Conservation (phyloP, 2,329 filamentous ascomycete species). For the Verticillium isaacii region DNA sequence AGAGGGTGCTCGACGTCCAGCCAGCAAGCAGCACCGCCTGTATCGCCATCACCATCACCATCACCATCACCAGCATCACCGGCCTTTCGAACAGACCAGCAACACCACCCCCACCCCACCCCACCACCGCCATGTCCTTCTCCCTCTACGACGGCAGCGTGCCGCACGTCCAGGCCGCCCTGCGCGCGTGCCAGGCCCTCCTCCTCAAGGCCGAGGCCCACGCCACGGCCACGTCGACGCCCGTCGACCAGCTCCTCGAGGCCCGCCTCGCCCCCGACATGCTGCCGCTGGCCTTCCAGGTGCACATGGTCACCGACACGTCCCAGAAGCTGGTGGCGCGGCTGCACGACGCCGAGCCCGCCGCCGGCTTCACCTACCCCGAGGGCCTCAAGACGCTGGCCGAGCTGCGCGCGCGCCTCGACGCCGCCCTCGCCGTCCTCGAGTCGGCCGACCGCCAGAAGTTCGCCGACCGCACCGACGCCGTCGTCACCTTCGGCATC, state of each 20-base stretch:
- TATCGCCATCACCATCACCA: too few species aligned
- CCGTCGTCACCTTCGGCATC: constrained; percentile 15
- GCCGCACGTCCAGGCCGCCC: constrained; percentile 21
- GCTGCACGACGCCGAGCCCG: not conserved
- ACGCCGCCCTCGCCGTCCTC: not conserved
- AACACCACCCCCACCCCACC: not conserved
- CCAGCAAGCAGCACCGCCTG: too few species aligned
- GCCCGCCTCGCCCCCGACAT: not conserved
- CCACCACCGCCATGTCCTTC: constrained; percentile 17
- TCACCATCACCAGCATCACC: too few species aligned
- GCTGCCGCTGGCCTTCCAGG: not conserved
- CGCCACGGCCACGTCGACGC: constrained; percentile 19
- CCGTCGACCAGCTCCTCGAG: not conserved
- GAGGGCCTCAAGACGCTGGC: not conserved
- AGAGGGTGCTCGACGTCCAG: not conserved
- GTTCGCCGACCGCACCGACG: not conserved
- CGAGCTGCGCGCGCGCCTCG: not conserved
- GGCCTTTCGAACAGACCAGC: too few species aligned
- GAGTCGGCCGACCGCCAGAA: not conserved
- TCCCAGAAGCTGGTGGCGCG: not conserved
- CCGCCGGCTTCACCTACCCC: not conserved
- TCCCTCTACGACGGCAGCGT: constrained; percentile 37
- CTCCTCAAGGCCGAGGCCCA: constrained; percentile 30
- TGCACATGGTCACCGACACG: not conserved
- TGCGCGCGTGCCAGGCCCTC: constrained; percentile 26